Evolutionary conservation across 2,329 filamentous ascomycete genomes (phyloP), one percentile per base, ranked within the genome.

Genomic region (Elsinoe necatrix): DNA sequence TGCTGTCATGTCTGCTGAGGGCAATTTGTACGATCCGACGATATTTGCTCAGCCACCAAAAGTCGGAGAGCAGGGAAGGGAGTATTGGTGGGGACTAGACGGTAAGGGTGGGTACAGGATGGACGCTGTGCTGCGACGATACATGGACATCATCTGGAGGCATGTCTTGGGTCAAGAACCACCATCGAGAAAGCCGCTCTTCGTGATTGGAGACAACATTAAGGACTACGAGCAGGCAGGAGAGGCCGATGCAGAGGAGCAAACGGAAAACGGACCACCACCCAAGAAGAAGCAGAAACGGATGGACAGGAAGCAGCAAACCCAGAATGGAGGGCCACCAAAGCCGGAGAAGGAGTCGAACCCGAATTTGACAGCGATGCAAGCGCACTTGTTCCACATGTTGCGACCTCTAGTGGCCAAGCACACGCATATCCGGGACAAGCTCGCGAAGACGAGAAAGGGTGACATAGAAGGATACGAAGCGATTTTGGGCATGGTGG

Each of bases 1-100:
- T 69, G 93, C 81, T 16, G 83, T 98, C 54, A 97, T 98, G 93
- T 92, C 86, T 63, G 93, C 93, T 4, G 93, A 98, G 72, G 93
- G 90, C 0, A 95, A 96, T 67, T 78, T 98, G 0, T 92, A 89
- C 66, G 89, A 98, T 67, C 93, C 93, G 0, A 84, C 83, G 1
- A 86, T 98, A 42, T 98, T 98, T 67, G 83, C 85, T 12, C 72
- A 76, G 29, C 77, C 83, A 14, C 89, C 89, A 0, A 68, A 80
- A 0, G 65, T 75, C 0, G 86, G 84, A 0, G 70, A 83, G 47
- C 83, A 88, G 68, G 83, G 82, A 0, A 78, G 86, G 58, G 90
- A 95, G 65, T 97, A 93, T 71, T 97, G 92, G 91, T 78, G 86
- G 31, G 89, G 87, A 0, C 78, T 74, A 54, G 82, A 91, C 65